Conservation (phyloP, 2,329 filamentous ascomycete genomes). For the Aquanectria penicillioides region DNA sequence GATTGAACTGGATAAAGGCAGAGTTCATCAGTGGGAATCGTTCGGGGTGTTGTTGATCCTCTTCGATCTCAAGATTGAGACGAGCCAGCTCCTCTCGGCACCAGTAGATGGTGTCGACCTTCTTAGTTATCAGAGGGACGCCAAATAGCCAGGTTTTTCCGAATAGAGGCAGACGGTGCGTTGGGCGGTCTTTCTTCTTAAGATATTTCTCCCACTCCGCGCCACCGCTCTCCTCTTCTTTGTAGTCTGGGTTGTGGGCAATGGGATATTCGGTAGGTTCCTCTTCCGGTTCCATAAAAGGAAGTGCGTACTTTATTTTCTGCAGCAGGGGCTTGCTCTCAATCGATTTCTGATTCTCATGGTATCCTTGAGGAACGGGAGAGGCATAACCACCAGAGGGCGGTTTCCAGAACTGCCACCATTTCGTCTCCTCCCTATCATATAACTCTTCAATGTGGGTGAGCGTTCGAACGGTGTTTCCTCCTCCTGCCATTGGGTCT, state of each 20-base stretch:
- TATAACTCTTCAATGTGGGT: constrained; percentile 61
- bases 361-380: constrained; percentile 66
- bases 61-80: constrained; percentile 90
- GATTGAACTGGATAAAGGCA: constrained; percentile 98
- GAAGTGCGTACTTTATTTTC: constrained; percentile 59
- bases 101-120: constrained; percentile 95
- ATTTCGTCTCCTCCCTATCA: constrained; percentile 56
- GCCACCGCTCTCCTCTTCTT: constrained; percentile 66
- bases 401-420: constrained; percentile 74
- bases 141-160: constrained; percentile 77
- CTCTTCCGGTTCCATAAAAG: constrained; percentile 58
- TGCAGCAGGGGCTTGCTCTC: constrained; percentile 61
- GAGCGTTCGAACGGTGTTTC: constrained; percentile 64
- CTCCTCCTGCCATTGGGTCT: constrained; percentile 25
- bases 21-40: constrained; percentile 93
- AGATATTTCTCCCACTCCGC: constrained; percentile 87
- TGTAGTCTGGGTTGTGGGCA: constrained; percentile 70
- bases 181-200: constrained; percentile 83
- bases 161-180: constrained; percentile 76
- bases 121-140: constrained; percentile 83
- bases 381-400: constrained; percentile 70
- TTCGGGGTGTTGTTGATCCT: constrained; percentile 86
- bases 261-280: constrained; percentile 65
- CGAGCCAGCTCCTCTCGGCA: constrained; percentile 87
- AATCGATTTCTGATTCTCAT: constrained; percentile 49